Base-by-base conservation (phyloP, 1,284 basidiomycete species). In the Malassezia globosa region DNA sequence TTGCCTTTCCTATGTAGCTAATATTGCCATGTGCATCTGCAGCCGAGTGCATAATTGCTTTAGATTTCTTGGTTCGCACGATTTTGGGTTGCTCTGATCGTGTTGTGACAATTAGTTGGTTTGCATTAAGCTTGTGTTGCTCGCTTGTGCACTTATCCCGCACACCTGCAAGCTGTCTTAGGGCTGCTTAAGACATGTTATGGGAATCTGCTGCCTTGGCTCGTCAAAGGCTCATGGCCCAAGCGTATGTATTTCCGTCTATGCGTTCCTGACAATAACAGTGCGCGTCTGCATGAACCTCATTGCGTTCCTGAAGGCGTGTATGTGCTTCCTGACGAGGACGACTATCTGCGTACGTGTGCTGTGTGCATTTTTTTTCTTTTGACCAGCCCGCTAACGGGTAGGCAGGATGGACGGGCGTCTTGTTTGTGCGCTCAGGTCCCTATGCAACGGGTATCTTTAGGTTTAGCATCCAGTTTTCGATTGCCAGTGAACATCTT, bases 381-480 rank as follows among this genome's bases (percentile, higher is more conserved):
- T n/a, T 18, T 8, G 35, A 18, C 22, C 29, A 5, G 7, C 2
- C 37, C 10, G 3, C 42, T 51, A 5, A 46, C 42, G 16, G 11
- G n/a, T n/a, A n/a, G n/a, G 14, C 34, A 52, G 50, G 50, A 7
- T 38, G 31, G 33, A 24, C 33, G 21, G 44, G 50, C 7, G 45
- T 42, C 13, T n/a, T 52, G 8, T 52, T 46, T 37, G 45, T 47
- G 7, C 38, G 45, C 2, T 11, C 19, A 11, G 50, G 50, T 3
- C 10, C 19, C 10, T 52, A 47, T 37, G 21, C 40, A 19, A 7
- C 44, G 1, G 50, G 50, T n/a, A 35, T 47, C 5, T 52, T 52
- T 47, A 44, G 50, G 7, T 52, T 52, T 25, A 47, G 45, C 18
- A 19, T 52, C 1, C 44, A 47, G 27, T 52, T 47, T 23, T 18